Evolutionary conservation across 371 early-diverging fungal genomes (phyloP), one percentile per base, ranked within the genome.

Genomic region (Cokeromyces recurvatus): DNA sequence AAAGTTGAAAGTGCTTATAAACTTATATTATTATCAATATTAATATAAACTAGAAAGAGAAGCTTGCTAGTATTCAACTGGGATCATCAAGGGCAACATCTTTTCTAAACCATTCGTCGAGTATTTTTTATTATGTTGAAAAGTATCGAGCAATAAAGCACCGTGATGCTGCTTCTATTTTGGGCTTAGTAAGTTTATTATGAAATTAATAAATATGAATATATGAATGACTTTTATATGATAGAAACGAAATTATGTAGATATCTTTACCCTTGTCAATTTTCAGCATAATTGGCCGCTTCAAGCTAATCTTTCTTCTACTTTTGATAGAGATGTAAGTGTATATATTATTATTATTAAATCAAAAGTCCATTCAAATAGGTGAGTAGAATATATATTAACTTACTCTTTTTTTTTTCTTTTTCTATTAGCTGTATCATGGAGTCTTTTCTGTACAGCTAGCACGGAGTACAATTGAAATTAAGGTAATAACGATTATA

Each of bases 391-490:
- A n/a, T n/a, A n/a, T n/a, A n/a, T n/a, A n/a, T n/a, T n/a, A n/a
- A n/a, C n/a, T n/a, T n/a, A n/a, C n/a, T n/a, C n/a, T n/a, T n/a
- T n/a, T n/a, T 19, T 17, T 16, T 19, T 21, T 22, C 15, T 3
- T 16, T 22, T 24, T 3, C 38, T 7, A 10, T 4, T 53, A 67
- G 68, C 36, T 41, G 4, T 69, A 65, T 24, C 55, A 69, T 8
- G 71, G 71, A 2, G 15, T 60, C 0, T 56, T 71, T 25, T 53
- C 56, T 5, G 46, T 71, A 12, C 71, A 71, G 39, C 46, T 68
- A 9, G 42, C 68, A 0, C 57, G 57, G 23, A 53, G 55, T 1
- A 62, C 59, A 12, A 51, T 60, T 38, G 68, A 67, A 31, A 47
- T 71, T 21, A 46, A 56, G 59, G 71, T 64, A 63, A 45, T 16